Evolutionary conservation across 495 filamentous ascomycete genomes (phyloP).

Genomic region (Choiromyces venosus): DNA sequence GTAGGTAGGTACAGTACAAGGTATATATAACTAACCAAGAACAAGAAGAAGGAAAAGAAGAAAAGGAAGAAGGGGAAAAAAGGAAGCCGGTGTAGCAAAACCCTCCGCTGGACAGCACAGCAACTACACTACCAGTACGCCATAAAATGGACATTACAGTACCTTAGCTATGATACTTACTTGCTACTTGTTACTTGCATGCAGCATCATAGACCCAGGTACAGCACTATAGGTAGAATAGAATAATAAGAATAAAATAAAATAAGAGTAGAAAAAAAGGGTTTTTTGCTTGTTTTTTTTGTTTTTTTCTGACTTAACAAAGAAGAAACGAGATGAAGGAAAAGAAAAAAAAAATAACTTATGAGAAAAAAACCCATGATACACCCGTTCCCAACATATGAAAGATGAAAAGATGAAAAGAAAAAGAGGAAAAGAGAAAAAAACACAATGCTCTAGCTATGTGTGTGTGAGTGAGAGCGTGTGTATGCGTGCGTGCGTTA

Average conservation of each 20-base stretch:
- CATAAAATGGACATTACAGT: no score
- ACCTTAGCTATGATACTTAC: no score
- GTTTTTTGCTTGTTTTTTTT: background rate
- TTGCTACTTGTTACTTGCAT: no score
- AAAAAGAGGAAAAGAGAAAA: background rate
- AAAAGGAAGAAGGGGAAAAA: conserved; percentile 21
- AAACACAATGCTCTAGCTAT: background rate
- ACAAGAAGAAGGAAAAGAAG: conserved; percentile 25
- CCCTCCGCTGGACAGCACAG: background rate
- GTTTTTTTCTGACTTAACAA: background rate
- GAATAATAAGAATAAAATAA: no score
- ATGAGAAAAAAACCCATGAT: background rate
- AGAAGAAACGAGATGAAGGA: background rate
- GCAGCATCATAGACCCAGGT: no score
- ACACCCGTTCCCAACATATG: background rate
- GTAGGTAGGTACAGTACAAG: no score
- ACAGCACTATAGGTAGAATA: no score
- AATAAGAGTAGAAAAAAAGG: background rate
- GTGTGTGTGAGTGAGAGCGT: background rate
- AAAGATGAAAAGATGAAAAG: background rate
- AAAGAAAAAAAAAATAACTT: background rate
- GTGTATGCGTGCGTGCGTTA: background rate
- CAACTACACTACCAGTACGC: no score
- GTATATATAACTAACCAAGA: no score
- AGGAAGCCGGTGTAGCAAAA: conserved; percentile 23